Conservation (phyloP, 768 basidiomycete species). For the Lactarius pseudohatsudake region DNA sequence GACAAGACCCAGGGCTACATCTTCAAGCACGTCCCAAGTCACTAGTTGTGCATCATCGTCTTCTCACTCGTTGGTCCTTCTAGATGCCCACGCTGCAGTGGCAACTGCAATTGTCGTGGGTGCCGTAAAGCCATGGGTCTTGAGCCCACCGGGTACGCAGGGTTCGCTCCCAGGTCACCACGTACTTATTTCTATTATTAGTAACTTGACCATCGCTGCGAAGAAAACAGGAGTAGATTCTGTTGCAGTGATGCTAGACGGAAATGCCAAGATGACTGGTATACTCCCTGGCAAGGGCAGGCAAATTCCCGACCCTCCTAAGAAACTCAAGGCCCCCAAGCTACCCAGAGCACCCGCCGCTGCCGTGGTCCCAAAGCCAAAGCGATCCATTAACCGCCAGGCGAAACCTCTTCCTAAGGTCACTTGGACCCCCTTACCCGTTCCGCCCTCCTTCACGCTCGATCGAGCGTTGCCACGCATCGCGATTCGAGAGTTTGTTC, state of each 20-base stretch:
- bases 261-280: slow-evolving; percentile 37
- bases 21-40: slow-evolving; percentile 48
- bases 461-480: slow-evolving; percentile 59
- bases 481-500: slow-evolving; percentile 69
- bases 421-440: slow-evolving; percentile 51
- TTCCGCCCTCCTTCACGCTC: slow-evolving; percentile 42
- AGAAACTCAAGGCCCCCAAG: slow-evolving; percentile 28
- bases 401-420: slow-evolving; percentile 44
- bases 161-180: background rate
- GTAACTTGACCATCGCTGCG: slow-evolving; percentile 41
- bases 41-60: slow-evolving; percentile 11
- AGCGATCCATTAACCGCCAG: slow-evolving; percentile 21
- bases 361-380: slow-evolving; percentile 25
- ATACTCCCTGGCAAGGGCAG: slow-evolving; percentile 34
- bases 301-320: slow-evolving; percentile 26
- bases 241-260: slow-evolving; percentile 40
- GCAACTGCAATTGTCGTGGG: slow-evolving; percentile 62
- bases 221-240: slow-evolving; percentile 42
- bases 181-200: slow-evolving; percentile 26
- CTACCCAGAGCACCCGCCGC: slow-evolving; percentile 28
- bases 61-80: slow-evolving; percentile 19
- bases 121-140: slow-evolving; percentile 68
- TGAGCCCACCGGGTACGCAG: slow-evolving; percentile 55
- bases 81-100: slow-evolving; percentile 71
- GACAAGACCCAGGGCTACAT: slow-evolving; percentile 40